Conservation (phyloP, 2,329 filamentous ascomycete species). For the Phyllosticta capitalensis region DNA sequence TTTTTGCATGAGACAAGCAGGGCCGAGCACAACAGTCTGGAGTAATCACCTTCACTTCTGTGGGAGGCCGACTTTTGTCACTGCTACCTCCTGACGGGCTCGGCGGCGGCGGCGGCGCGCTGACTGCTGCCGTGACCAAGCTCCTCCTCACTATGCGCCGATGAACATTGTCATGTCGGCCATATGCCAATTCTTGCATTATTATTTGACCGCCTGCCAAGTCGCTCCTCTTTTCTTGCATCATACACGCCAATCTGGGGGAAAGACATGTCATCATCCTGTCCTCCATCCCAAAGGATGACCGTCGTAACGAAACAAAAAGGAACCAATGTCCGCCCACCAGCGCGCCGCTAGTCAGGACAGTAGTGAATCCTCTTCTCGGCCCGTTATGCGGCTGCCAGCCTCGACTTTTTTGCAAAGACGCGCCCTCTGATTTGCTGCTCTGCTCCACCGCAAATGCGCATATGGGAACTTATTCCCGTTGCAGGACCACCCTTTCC, state of each 20-base stretch:
- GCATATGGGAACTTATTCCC: neutral
- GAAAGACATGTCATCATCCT: neutral
- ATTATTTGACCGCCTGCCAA: neutral
- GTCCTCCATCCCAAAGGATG: neutral
- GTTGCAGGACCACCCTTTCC: neutral
- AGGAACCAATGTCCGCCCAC: neutral
- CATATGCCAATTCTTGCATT: neutral
- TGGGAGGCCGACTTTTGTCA: neutral
- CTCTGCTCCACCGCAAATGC: neutral
- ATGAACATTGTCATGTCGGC: neutral
- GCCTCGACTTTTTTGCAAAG: neutral
- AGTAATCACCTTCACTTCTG: constrained; percentile 1
- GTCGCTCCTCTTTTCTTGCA: constrained; percentile 9
- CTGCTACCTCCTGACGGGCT: neutral
- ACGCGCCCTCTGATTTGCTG: neutral
- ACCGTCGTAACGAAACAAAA: neutral
- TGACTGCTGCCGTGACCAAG: neutral
- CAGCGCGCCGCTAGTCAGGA: neutral
- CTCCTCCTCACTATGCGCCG: neutral
- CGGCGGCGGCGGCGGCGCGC: neutral
- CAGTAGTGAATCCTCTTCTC: neutral
- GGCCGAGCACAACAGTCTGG: neutral
- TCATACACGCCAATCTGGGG: constrained; percentile 5
- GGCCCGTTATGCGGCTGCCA: neutral
- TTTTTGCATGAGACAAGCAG: constrained; percentile 3